phyloP scores from a whole-genome alignment of 306 rosid genomes.

The Rosa persica region DNA sequence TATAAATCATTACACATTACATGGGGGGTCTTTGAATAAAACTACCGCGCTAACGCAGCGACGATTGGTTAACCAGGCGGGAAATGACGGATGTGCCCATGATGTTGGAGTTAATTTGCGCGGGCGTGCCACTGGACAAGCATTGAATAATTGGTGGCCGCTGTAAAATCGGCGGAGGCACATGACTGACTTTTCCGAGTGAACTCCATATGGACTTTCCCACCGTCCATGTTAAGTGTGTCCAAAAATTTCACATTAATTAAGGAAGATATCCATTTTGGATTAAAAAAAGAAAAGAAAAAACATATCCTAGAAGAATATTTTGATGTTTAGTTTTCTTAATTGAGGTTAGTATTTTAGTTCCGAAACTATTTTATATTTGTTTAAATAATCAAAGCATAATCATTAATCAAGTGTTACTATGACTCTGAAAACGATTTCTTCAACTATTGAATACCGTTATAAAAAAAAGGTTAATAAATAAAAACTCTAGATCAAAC shows the following conservation, averaged over 20 bases:
- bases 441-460: no score
- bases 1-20: no score
- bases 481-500: no score
- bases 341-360: background rate
- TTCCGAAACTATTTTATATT: no score
- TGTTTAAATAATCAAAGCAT: no score
- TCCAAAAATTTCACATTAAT: background rate
- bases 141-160: conserved; percentile 14
- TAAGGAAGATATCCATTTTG: background rate
- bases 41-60: conserved; percentile 31
- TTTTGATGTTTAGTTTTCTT: background rate
- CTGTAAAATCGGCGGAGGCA: conserved; percentile 32
- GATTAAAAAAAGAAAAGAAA: background rate
- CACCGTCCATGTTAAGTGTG: background rate
- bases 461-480: no score
- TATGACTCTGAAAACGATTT: no score
- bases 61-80: background rate
- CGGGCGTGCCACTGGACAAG: background rate
- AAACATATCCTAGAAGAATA: background rate
- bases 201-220: background rate
- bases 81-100: conserved; percentile 46
- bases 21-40: conserved; percentile 4
- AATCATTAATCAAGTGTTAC: no score
- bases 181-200: conserved; percentile 20
- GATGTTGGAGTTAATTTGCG: conserved; percentile 24